Base-by-base conservation (phyloP, 192 early-diverging fungal species). In the Podila clonocystis region DNA sequence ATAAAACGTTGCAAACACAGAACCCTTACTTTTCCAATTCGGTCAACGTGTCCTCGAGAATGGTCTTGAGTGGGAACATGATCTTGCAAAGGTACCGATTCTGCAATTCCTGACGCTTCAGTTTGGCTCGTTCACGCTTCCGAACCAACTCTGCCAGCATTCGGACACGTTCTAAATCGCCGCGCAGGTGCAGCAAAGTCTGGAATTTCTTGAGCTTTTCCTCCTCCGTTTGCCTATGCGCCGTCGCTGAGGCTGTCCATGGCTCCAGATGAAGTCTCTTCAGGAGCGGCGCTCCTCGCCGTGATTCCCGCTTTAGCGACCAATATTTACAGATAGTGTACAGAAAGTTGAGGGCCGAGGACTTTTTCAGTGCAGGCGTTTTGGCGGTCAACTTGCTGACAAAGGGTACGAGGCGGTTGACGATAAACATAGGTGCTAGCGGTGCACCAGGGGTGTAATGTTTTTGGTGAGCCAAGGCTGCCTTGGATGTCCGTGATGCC, bases 191-290 rank as follows among this genome's bases (percentile, higher is more conserved):
- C 17, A 74, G n/a, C 26, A 69, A 50, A 9, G 94, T 85, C 73
- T 85, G 82, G 58, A 91, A 88, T 49, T 91, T 89, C 62, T 91
- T 91, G 8, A 87, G 87, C 59, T 93, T 92, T 41, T 90, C 91
- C 72, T 93, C 89, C 63, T 96, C 95, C 19, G 91, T 89, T 31
- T 95, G 94, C 36, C 93, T 90, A 66, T 91, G 88, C 79, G 91
- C 86, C 22, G 92, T 88, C 1, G 89, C 91, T 34, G 93, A 95
- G 1, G 95, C 95, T 1, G 95, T 97, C 97, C 96, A 97, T 15
- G 96, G 96, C 89, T 99, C 97, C 74, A 99, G 83, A 75, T 98
- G 96, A 31, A 99, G 86, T 58, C 98, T 89, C 80, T 99, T 99
- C 41, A 99, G 84, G 7, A 99, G 86, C 1, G 98, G 96, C 3